Conservation (phyloP, 2,329 filamentous ascomycete genomes). For the Pezicula radicicola region DNA sequence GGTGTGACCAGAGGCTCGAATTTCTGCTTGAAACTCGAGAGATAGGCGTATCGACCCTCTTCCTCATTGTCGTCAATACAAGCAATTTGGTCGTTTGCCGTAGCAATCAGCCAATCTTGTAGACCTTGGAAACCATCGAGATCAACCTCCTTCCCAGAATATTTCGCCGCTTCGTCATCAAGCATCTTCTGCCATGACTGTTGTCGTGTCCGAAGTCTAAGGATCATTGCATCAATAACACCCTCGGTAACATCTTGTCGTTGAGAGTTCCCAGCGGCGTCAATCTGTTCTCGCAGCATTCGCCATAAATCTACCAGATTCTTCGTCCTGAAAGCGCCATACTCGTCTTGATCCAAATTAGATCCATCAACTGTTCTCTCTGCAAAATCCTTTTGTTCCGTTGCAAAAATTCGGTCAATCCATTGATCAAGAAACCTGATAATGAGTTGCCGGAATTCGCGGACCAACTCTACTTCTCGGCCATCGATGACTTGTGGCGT, state of each 20-base stretch:
- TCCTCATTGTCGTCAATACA: slow-evolving; percentile 93
- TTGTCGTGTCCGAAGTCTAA: slow-evolving; percentile 79
- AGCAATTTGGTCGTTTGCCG: slow-evolving; percentile 97
- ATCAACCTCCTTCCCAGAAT: slow-evolving; percentile 56
- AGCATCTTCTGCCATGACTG: slow-evolving; percentile 84
- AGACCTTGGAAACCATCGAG: slow-evolving; percentile 72
- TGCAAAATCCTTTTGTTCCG: slow-evolving; percentile 78
- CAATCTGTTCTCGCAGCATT: slow-evolving; percentile 91
- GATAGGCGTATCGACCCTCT: slow-evolving; percentile 71
- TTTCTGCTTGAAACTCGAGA: slow-evolving; percentile 81
- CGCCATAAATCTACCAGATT: slow-evolving; percentile 95
- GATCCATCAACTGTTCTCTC: slow-evolving; percentile 70
- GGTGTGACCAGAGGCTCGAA: slow-evolving; percentile 78
- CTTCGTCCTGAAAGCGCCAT: slow-evolving; percentile 88
- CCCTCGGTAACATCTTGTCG: slow-evolving; percentile 90
- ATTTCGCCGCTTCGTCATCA: slow-evolving; percentile 78
- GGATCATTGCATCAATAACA: slow-evolving; percentile 94
- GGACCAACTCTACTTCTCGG: slow-evolving; percentile 83
- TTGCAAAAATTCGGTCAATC: slow-evolving; percentile 88
- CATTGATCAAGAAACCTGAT: slow-evolving; percentile 95
- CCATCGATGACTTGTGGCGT: slow-evolving; percentile 86
- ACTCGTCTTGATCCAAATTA: slow-evolving; percentile 82
- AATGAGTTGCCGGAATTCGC: slow-evolving; percentile 92
- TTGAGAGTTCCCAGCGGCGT: slow-evolving; percentile 79
- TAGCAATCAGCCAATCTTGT: slow-evolving; percentile 94